Evolutionary conservation across 495 filamentous ascomycete species (phyloP), one percentile per base, ranked within the genome.

Genomic region (Podospora australis): DNA sequence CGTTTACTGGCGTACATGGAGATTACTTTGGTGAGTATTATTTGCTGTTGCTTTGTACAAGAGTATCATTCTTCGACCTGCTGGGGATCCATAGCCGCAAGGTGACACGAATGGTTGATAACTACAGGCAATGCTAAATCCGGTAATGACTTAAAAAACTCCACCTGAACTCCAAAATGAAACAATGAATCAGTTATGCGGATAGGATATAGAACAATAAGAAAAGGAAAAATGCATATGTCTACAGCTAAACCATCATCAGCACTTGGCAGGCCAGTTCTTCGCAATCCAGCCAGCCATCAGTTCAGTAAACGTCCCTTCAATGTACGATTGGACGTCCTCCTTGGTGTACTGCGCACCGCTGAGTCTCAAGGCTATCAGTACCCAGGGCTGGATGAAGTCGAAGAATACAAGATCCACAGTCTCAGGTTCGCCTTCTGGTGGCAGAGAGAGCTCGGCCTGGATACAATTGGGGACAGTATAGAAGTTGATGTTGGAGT

Each of bases 351-450:
- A 86, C 10, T 75, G 71, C 24, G 85, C 69, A 0, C 84, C 82
- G 14, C 78, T 72, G 58, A 86, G 85, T 51, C 70, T 69, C 32
- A 95, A 67, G 16, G 87, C 92, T 2, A 85, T 61, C 36, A 89
- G 58, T 41, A 96, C 70, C 73, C 83, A 88, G 29, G 77, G 77
- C 65, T 95, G 77, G 41, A 97, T 84, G 54, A 96, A 98, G 56
- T 95, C 90, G 39, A 91, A 74, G 62, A 92, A 98, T 19, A 96
- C 82, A 4, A 98, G 54, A 61, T 96, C 91, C 2, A 97, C 84
- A 0, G 54, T 83, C 55, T 82, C 77, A 0, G 90, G 87, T 11
- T 75, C 69, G 2, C 43, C 47, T 16, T 58, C 59, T 4, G 63
- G 61, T 1, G 78, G 67, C 49, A 87, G 81, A 2, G 59, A 68